A percentile compares a stretch with the other conserved stretches of the same genome.
These are phyloP conservation scores for Glycyrrhiza uralensis DNA, from an alignment of 306 rosid species.

Conservation along the genomic window DNA sequence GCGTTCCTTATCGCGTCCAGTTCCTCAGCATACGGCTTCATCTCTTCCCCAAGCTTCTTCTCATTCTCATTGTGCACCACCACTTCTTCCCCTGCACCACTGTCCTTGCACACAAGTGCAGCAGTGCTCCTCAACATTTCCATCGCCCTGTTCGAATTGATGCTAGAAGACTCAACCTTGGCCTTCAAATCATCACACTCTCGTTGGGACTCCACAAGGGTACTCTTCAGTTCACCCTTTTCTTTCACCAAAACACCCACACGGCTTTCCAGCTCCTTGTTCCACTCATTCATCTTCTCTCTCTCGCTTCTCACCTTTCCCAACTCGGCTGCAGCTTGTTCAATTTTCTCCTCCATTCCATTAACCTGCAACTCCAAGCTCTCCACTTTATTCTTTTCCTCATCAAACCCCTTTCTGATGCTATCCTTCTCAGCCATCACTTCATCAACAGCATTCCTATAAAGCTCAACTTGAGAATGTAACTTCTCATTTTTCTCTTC, in stretches of 20 bases:
- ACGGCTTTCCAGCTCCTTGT: conserved; percentile 29
- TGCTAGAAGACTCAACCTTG: conserved; percentile 37
- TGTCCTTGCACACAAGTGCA: conserved; percentile 26
- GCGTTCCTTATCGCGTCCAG: conserved; percentile 62
- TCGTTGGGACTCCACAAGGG: conserved; percentile 29
- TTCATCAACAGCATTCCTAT: conserved; percentile 20
- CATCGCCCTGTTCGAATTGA: conserved; percentile 40
- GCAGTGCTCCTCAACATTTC: conserved; percentile 60
- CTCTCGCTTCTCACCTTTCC: conserved; percentile 23
- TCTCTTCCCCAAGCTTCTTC: conserved; percentile 43
- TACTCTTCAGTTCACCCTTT: conserved; percentile 35
- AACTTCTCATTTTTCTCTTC: conserved; percentile 41
- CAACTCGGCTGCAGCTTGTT: conserved; percentile 36
- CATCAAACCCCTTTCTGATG: conserved; percentile 30
- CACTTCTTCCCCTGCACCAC: conserved; percentile 38
- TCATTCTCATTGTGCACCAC: conserved; percentile 21
- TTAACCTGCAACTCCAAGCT: conserved; percentile 33
- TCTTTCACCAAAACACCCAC: conserved; percentile 41
- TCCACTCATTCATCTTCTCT: conserved; percentile 31
- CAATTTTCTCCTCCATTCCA: conserved; percentile 33
- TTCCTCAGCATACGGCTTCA: conserved; percentile 41
- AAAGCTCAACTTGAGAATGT: conserved; percentile 28
- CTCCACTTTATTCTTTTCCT: conserved; percentile 46
- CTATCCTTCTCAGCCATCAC: conserved; percentile 23
- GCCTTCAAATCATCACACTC: conserved; percentile 40